Evolutionary conservation across 2,329 filamentous ascomycete species (phyloP).

Genomic region (Microascus cirrosus): DNA sequence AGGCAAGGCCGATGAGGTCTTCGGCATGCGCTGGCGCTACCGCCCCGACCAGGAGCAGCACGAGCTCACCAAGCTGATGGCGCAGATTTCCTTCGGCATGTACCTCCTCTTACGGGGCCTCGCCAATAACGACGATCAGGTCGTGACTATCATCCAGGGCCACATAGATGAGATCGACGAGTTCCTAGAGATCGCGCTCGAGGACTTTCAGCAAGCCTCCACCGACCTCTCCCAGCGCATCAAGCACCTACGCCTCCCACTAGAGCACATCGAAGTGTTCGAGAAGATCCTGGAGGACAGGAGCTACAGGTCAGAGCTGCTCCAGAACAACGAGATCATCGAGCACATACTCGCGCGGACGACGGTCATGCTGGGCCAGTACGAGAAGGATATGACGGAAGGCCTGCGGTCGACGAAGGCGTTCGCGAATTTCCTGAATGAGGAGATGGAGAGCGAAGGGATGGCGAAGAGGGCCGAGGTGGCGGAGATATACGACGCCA

Average conservation of each 20-base stretch:
- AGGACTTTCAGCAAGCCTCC: constrained; percentile 71
- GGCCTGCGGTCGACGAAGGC: constrained; percentile 66
- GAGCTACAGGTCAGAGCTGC: constrained; percentile 68
- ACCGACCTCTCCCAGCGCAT: constrained; percentile 72
- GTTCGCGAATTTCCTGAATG: constrained; percentile 63
- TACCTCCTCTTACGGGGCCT: constrained; percentile 76
- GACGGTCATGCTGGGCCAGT: constrained; percentile 62
- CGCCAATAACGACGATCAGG: constrained; percentile 80
- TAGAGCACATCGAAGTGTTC: constrained; percentile 73
- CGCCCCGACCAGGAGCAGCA: constrained; percentile 69
- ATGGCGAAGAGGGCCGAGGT: constrained; percentile 51
- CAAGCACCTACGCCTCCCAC: constrained; percentile 68
- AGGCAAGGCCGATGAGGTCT: constrained; percentile 56
- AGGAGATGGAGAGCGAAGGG: constrained; percentile 51
- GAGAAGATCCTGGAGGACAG: constrained; percentile 81
- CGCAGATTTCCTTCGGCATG: constrained; percentile 89
- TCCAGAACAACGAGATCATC: constrained; percentile 82
- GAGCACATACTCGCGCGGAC: constrained; percentile 82
- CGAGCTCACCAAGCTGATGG: constrained; percentile 78
- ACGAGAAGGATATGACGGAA: constrained; percentile 66
- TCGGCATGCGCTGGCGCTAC: constrained; percentile 66
- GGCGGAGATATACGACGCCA: constrained; percentile 69
- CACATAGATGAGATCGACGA: constrained; percentile 93
- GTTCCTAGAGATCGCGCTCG: constrained; percentile 75
- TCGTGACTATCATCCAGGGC: constrained; percentile 77